These are phyloP conservation scores for Magnusiomyces paraingens DNA, from an alignment of 1,139 yeast species.

Conservation along the genomic window DNA sequence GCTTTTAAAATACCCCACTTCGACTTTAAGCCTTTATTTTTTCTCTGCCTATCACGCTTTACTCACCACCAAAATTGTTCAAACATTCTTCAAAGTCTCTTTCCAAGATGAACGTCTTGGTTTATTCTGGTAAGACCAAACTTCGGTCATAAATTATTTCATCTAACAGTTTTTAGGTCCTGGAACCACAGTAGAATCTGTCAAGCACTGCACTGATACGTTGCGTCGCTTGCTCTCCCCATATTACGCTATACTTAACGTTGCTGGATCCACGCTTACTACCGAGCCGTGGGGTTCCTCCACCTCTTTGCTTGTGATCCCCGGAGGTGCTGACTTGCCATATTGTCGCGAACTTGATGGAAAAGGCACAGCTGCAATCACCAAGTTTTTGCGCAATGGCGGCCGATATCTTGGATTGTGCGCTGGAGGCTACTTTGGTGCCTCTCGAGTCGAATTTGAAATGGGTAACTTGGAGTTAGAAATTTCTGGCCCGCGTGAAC, in stretches of 20 bases:
- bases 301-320: constrained; percentile 74
- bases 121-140: constrained; percentile 48
- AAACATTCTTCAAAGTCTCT: neutral
- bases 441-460: constrained; percentile 76
- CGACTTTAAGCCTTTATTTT: neutral
- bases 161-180: constrained; percentile 41
- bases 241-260: constrained; percentile 75
- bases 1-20: neutral
- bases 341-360: constrained; percentile 69
- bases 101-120: constrained; percentile 64
- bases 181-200: constrained; percentile 84
- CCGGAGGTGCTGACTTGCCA: constrained; percentile 96
- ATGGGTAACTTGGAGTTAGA: constrained; percentile 63
- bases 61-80: neutral
- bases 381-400: constrained; percentile 64
- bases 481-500: constrained; percentile 78
- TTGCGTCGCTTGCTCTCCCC: constrained; percentile 75
- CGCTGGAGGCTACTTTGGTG: constrained; percentile 92
- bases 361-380: constrained; percentile 52
- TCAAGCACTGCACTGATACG: constrained; percentile 74
- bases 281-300: constrained; percentile 86
- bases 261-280: constrained; percentile 53
- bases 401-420: constrained; percentile 84
- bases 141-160: neutral
- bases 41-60: neutral